Percentiles rank a stretch among this genome's conserved stretches.
phyloP scores from a whole-genome alignment of 257 asterid species.

The Coffea canephora region DNA sequence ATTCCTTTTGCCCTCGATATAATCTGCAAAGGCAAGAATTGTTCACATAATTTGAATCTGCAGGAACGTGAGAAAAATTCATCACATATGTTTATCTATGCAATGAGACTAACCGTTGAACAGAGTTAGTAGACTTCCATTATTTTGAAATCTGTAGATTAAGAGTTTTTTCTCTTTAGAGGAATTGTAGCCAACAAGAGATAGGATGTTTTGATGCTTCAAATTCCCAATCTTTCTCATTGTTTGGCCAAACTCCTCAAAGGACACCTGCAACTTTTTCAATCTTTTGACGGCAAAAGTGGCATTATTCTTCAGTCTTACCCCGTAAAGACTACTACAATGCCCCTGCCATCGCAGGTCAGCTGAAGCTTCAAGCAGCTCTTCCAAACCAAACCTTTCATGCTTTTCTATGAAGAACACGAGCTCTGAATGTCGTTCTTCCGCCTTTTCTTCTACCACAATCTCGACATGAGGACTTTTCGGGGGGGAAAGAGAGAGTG shows the following conservation, averaged over 20 bases:
- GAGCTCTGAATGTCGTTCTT: constrained; percentile 35
- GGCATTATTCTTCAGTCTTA: constrained; percentile 25
- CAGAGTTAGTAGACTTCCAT: constrained; percentile 41
- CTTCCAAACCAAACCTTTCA: constrained; percentile 41
- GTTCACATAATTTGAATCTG: background rate
- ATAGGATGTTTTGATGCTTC: constrained; percentile 48
- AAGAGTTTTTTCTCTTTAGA: constrained; percentile 38
- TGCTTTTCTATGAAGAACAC: constrained; percentile 40
- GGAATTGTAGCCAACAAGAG: constrained; percentile 41
- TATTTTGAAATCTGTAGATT: constrained; percentile 37
- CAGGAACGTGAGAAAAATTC: too few species aligned
- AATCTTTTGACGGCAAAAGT: constrained; percentile 45
- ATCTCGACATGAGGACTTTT: constrained; percentile 21
- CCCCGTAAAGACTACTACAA: constrained; percentile 42
- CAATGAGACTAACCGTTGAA: constrained; percentile 28
- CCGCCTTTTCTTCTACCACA: constrained; percentile 12
- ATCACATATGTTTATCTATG: background rate
- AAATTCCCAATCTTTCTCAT: constrained; percentile 40
- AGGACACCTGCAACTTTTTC: constrained; percentile 30
- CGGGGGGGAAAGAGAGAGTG: constrained; percentile 7
- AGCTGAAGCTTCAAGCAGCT: constrained; percentile 43
- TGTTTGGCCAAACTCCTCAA: constrained; percentile 33
- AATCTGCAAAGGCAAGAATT: constrained; percentile 22
- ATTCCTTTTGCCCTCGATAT: constrained; percentile 27
- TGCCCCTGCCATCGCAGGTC: constrained; percentile 30